Evolutionary conservation across 495 filamentous ascomycete species (phyloP).

Genomic region (Margaritispora aquatica): DNA sequence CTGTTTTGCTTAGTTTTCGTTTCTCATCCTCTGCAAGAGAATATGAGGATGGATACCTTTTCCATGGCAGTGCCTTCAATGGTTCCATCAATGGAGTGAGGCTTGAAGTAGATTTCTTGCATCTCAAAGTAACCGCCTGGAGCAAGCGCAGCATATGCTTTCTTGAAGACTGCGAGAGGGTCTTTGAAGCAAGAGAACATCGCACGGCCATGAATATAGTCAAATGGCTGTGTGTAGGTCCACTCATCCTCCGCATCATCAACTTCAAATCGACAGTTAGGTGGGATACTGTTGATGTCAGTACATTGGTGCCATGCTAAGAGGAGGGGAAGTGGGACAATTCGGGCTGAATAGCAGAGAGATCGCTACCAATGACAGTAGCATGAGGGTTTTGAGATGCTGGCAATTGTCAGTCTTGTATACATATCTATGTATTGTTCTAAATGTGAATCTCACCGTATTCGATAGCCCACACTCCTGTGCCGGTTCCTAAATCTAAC

Average conservation of each 20-base stretch:
- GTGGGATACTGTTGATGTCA: slow-evolving; percentile 28
- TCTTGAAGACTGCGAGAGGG: slow-evolving; percentile 34
- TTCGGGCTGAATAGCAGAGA: slow-evolving; percentile 45
- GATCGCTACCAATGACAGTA: slow-evolving; percentile 36
- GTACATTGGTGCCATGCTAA: slow-evolving; percentile 16
- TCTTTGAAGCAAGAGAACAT: slow-evolving; percentile 38
- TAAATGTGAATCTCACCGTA: slow-evolving; percentile 24
- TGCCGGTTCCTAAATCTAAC: slow-evolving; percentile 4
- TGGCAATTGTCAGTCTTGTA: not conserved
- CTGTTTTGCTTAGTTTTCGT: not conserved
- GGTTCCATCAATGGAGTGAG: slow-evolving; percentile 27
- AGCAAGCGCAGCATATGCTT: slow-evolving; percentile 18
- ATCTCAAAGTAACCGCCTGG: slow-evolving; percentile 12
- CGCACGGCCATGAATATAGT: slow-evolving; percentile 43
- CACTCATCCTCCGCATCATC: slow-evolving; percentile 47
- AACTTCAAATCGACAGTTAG: slow-evolving; percentile 42
- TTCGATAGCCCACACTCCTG: slow-evolving; percentile 47
- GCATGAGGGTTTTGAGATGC: slow-evolving; percentile 25
- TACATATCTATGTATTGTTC: not conserved
- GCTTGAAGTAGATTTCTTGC: slow-evolving; percentile 35
- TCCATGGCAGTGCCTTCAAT: slow-evolving; percentile 26
- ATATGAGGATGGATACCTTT: not conserved
- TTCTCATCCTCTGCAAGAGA: not conserved
- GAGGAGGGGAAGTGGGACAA: not conserved
- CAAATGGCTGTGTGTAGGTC: slow-evolving; percentile 37